Conservation (phyloP, 2,329 filamentous ascomycete species). For the Epichloe coenophiala region DNA sequence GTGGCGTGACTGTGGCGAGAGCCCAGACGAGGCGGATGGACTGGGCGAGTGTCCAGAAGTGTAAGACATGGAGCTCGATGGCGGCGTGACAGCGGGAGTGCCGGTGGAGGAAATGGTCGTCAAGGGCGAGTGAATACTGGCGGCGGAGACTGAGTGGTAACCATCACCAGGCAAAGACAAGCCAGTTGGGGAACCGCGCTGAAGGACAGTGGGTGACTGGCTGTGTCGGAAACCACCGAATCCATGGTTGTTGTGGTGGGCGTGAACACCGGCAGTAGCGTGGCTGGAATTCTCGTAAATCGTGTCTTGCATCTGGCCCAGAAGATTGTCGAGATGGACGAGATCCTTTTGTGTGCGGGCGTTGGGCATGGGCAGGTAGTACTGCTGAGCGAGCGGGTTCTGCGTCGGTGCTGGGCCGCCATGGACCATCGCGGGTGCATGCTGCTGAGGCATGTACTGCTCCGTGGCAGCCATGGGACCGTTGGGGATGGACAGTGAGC, state of each 20-base stretch:
- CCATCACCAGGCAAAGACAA: slow-evolving; percentile 22
- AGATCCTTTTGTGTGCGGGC: slow-evolving; percentile 88
- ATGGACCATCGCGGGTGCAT: slow-evolving; percentile 32
- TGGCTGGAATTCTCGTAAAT: slow-evolving; percentile 88
- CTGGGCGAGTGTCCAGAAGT: slow-evolving; percentile 63
- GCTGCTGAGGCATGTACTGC: slow-evolving; percentile 39
- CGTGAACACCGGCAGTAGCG: slow-evolving; percentile 65
- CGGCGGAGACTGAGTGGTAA: slow-evolving; percentile 32
- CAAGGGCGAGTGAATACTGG: slow-evolving; percentile 48
- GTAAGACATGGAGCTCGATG: slow-evolving; percentile 63
- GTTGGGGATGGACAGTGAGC: slow-evolving; percentile 49
- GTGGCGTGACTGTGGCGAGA: slow-evolving; percentile 54
- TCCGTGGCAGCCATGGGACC: slow-evolving; percentile 29
- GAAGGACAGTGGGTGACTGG: slow-evolving; percentile 34
- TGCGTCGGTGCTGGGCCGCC: slow-evolving; percentile 48
- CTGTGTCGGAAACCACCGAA: slow-evolving; percentile 45
- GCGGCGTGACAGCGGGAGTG: slow-evolving; percentile 65
- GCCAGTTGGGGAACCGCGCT: slow-evolving; percentile 20
- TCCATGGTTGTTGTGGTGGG: slow-evolving; percentile 57
- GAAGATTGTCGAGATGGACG: slow-evolving; percentile 82
- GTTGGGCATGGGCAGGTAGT: slow-evolving; percentile 74
- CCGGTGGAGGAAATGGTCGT: slow-evolving; percentile 47
- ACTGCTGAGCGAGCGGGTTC: slow-evolving; percentile 51
- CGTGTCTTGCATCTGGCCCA: slow-evolving; percentile 91
- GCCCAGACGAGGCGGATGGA: slow-evolving; percentile 49